Base-by-base conservation (phyloP, 2,329 filamentous ascomycete species). In the Bisporella sp. region DNA sequence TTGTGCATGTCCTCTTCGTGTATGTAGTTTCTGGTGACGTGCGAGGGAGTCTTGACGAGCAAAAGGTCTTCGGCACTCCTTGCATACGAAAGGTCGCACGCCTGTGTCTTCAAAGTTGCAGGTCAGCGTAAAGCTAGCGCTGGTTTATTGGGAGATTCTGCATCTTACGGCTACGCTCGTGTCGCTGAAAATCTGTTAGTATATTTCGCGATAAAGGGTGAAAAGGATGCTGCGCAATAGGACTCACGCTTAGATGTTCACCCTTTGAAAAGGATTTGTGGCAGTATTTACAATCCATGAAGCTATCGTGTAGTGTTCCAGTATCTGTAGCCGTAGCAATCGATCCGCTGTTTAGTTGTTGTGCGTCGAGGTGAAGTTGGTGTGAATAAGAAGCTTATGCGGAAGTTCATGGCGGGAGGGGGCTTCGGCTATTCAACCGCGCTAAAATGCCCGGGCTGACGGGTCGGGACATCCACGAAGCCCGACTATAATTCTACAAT, bases 11-110 rank as follows among this genome's bases (percentile, higher is more conserved):
- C 56, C 50, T 46, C 60, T 58, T 12, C 69, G 65, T 21, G 52
- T 54, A 48, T 73, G 70, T 37, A 72, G 60, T 55, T 68, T 71
- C 54, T 71, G 66, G 62, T 72, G 70, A 8, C 70, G 69, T 33
- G 66, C 66, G n/a, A 72, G 65, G 12, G 70, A 69, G 60, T 73
- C 70, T 54, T 72, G 68, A 43, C 70, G 64, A 13, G 68, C 67
- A 58, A 73, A 73, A 4, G 69, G 65, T 43, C 70, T 61, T 13
- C 61, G 59, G 52, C 70, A 72, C 46, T 66, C 60, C 58, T 66
- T 68, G 55, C 70, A 73, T 44, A 64, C 58, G 48, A 67, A 73
- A 13, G 70, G 70, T 28, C 54, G 47, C 21, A 43, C 53, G 21
- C 54, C 55, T n/a, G 54, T 56, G 51, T 56, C 55, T 57, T 56